A percentile compares a stretch with the other conserved stretches of the same genome.
Conservation (phyloP, 1,284 basidiomycete genomes). For the Trametes hirsuta region DNA sequence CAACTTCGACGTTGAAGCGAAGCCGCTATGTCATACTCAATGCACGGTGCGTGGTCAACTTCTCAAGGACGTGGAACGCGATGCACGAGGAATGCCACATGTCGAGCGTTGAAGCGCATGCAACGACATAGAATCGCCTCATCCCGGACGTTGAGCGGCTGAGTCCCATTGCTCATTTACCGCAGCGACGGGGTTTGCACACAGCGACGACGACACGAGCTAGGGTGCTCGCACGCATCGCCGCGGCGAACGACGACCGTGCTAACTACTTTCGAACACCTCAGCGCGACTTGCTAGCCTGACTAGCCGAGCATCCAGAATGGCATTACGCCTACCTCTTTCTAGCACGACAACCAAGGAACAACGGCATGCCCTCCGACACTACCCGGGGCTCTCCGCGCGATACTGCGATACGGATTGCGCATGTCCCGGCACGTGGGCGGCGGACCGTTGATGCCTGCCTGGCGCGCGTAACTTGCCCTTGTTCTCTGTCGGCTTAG, state of each 20-base stretch:
- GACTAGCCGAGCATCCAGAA: slow-evolving; percentile 5
- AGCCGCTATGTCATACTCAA: slow-evolving; percentile 12
- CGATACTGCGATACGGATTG: slow-evolving; percentile 11
- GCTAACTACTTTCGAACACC: slow-evolving; percentile 13
- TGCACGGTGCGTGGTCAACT: slow-evolving; percentile 20
- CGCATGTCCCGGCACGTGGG: slow-evolving; percentile 18
- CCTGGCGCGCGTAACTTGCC: slow-evolving; percentile 9
- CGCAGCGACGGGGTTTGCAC: slow-evolving; percentile 6
- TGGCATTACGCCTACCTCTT: background rate
- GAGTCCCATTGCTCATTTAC: slow-evolving; percentile 21
- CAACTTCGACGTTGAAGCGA: slow-evolving; percentile 15
- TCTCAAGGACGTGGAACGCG: slow-evolving; percentile 23
- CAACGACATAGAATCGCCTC: slow-evolving; percentile 12
- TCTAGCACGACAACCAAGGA: background rate
- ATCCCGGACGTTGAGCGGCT: slow-evolving; percentile 21
- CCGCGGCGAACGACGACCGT: slow-evolving; percentile 16
- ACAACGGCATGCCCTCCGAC: slow-evolving; percentile 6
- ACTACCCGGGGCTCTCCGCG: slow-evolving; percentile 6
- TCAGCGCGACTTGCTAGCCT: slow-evolving; percentile 7
- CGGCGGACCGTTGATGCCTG: background rate
- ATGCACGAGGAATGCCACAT: slow-evolving; percentile 15
- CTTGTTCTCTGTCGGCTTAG: slow-evolving; percentile 9
- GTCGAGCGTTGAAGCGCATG: slow-evolving; percentile 19
- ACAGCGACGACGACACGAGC: slow-evolving; percentile 18
- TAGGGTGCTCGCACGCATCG: slow-evolving; percentile 20